These are phyloP conservation scores for Clonostachys byssicola DNA, from an alignment of 2,329 filamentous ascomycete species.

Conservation along the genomic window DNA sequence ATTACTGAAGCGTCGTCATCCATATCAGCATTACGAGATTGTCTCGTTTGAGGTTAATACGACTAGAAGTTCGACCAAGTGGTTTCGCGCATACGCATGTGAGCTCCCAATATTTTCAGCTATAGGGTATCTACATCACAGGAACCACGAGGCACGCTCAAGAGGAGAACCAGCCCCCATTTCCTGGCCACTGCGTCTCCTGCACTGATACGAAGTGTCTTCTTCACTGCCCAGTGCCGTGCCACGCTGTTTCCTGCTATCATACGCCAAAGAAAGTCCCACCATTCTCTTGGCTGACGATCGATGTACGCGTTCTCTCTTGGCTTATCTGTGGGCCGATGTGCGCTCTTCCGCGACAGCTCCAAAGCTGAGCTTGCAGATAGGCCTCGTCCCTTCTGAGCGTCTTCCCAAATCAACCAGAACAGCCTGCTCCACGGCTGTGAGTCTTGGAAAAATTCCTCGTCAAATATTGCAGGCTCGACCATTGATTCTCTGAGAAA, in stretches of 20 bases:
- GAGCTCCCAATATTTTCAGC: neutral
- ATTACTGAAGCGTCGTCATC: too few relatives aligned
- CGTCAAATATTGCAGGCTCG: conserved; percentile 14
- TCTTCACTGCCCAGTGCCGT: conserved; percentile 4
- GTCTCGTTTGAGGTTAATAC: too few relatives aligned
- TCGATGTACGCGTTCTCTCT: neutral
- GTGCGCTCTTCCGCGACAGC: neutral
- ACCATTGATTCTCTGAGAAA: conserved; percentile 16
- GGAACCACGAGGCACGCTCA: conserved; percentile 11
- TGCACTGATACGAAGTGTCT: conserved; percentile 11
- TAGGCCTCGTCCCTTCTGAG: conserved; percentile 2
- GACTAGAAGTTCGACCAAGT: too few relatives aligned
- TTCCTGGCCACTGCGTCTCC: conserved; percentile 13
- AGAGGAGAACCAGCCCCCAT: conserved; percentile 12
- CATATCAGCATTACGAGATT: too few relatives aligned
- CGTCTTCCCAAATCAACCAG: conserved; percentile 11
- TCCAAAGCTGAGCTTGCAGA: conserved; percentile 1
- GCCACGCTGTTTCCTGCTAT: conserved; percentile 6
- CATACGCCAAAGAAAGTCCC: conserved; percentile 4
- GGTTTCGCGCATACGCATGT: too few relatives aligned
- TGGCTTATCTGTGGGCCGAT: neutral
- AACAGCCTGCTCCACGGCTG: conserved; percentile 17
- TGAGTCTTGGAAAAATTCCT: conserved; percentile 11
- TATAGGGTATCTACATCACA: neutral
- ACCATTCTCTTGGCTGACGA: neutral